Evolutionary conservation across 139 green algal genomes (phyloP).

Genomic region (Chlamydomonas schloesseri): DNA sequence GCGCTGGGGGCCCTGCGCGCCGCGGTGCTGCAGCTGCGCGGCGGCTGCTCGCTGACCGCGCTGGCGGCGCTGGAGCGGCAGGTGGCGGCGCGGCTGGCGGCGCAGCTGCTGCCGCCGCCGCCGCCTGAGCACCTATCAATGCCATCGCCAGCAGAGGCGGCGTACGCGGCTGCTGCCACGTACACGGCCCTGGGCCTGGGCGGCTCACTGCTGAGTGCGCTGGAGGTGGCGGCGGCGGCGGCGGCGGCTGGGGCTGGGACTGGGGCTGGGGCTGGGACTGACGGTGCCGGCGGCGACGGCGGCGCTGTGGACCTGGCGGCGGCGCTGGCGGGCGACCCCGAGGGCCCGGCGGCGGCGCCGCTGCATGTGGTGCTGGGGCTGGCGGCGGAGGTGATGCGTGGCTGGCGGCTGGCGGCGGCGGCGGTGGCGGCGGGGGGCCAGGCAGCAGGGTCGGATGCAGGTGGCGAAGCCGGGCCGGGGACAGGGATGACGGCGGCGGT

Average conservation of each 20-base stretch:
- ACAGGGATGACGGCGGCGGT: not conserved
- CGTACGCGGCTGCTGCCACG: too few species aligned
- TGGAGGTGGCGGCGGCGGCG: constrained; percentile 2
- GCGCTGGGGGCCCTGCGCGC: not conserved
- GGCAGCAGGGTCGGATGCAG: not conserved
- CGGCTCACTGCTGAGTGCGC: constrained; percentile 20
- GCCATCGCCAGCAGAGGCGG: too few species aligned
- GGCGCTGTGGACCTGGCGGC: not conserved
- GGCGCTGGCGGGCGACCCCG: constrained; percentile 15
- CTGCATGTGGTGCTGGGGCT: constrained; percentile 19
- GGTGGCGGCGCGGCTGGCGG: not conserved
- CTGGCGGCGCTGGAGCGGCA: constrained; percentile 15
- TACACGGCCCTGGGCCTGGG: not conserved
- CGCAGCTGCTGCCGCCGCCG: not conserved
- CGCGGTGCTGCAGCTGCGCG: constrained; percentile 13
- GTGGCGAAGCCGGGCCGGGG: too few species aligned
- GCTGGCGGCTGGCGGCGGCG: not conserved
- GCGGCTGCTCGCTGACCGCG: constrained; percentile 4
- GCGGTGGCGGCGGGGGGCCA: not conserved
- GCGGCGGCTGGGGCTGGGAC: too few species aligned
- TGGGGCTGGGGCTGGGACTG: too few species aligned
- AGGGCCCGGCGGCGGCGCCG: constrained; percentile 8
- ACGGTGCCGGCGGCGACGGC: too few species aligned
- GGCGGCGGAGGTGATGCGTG: not conserved
- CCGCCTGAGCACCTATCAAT: too few species aligned